These are phyloP conservation scores for Sungouiella thailandica DNA, from an alignment of 805 yeast genomes.

Conservation along the genomic window DNA sequence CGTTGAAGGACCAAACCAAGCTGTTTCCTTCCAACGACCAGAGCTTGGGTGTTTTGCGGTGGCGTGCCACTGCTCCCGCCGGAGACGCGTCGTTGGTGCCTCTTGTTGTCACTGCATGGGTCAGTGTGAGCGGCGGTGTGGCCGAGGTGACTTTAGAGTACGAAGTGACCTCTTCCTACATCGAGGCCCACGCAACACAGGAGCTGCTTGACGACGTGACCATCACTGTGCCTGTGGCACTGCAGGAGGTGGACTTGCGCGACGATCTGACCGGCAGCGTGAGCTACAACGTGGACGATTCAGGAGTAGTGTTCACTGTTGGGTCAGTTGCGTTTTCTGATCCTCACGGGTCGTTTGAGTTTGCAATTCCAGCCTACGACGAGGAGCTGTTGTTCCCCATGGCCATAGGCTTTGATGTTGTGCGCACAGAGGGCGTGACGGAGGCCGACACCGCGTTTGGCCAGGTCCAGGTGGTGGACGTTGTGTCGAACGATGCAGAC, in stretches of 20 bases:
- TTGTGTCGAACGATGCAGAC: constrained; percentile 47
- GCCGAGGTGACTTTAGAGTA: constrained; percentile 84
- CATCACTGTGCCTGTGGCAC: constrained; percentile 62
- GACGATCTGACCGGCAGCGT: constrained; percentile 44
- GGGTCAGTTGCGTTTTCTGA: constrained; percentile 48
- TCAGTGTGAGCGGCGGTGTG: constrained; percentile 54
- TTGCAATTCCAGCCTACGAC: constrained; percentile 64
- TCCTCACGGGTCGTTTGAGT: constrained; percentile 71
- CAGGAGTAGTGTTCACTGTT: constrained; percentile 65
- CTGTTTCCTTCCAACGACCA: constrained; percentile 91
- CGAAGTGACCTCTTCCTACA: constrained; percentile 52
- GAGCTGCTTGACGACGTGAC: constrained; percentile 49
- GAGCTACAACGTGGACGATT: constrained; percentile 55
- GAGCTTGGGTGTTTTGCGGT: constrained; percentile 85
- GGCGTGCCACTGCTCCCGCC: constrained; percentile 70
- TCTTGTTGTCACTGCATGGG: constrained; percentile 79
- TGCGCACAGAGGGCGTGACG: constrained; percentile 38
- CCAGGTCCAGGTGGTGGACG: constrained; percentile 57
- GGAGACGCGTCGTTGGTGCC: constrained; percentile 52
- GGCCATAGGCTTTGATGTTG: constrained; percentile 56
- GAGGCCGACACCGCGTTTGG: constrained; percentile 51
- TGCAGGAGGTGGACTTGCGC: constrained; percentile 48
- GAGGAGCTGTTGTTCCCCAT: constrained; percentile 91
- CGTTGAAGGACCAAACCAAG: constrained; percentile 70
- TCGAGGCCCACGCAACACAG: constrained; percentile 24